Evolutionary conservation across 257 asterid genomes (phyloP).

Genomic region (Paraleonurus japonicus): DNA sequence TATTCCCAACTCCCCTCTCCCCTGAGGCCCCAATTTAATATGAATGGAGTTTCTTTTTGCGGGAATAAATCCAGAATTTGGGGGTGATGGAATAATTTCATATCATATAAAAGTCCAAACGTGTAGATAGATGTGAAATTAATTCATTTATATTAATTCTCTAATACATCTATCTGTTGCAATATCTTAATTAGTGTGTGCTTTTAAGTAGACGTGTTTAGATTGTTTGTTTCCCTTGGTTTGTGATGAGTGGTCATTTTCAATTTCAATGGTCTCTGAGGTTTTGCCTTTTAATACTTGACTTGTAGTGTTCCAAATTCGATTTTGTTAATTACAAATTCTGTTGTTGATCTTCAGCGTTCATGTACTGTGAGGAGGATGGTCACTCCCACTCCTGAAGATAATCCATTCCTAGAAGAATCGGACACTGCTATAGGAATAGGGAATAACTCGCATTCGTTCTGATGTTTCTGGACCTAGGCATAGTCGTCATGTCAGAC

Average conservation of each 20-base stretch:
- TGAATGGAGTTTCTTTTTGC: no score
- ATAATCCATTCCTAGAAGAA: slow-evolving; percentile 41
- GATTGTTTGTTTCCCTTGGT: neutral
- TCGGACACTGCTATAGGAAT: slow-evolving; percentile 34
- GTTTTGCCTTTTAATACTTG: no score
- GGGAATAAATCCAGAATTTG: no score
- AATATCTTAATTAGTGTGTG: neutral
- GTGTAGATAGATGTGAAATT: no score
- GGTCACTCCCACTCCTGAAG: slow-evolving; percentile 39
- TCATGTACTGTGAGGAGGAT: slow-evolving; percentile 42
- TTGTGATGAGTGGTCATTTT: neutral
- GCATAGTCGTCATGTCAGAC: slow-evolving; percentile 42
- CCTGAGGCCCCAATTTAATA: no score
- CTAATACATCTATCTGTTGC: neutral
- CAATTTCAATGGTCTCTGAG: neutral
- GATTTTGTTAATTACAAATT: neutral
- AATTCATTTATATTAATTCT: no score
- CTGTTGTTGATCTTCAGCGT: slow-evolving; percentile 36
- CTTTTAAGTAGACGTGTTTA: neutral
- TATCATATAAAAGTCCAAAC: no score
- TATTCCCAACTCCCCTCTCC: no score
- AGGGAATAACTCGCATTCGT: slow-evolving; percentile 31
- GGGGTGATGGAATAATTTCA: no score
- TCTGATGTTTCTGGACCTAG: slow-evolving; percentile 38
- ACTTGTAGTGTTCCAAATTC: neutral